Conservation (phyloP, 768 basidiomycete species). For the Favolaschia claudopus region DNA sequence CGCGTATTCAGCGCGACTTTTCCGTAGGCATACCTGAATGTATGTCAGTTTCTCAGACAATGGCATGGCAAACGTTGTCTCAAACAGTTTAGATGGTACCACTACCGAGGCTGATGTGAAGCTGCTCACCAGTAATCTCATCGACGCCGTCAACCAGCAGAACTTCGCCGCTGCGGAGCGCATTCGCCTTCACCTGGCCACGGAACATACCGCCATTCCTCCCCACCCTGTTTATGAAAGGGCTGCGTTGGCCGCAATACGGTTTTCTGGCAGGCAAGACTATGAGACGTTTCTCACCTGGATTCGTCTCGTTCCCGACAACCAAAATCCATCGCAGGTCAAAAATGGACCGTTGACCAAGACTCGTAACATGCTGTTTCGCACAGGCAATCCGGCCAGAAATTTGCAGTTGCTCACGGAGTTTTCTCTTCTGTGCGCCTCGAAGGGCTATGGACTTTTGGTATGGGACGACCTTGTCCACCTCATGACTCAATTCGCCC, state of each 20-base stretch:
- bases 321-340: constrained; percentile 1
- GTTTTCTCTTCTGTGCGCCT: constrained; percentile 23
- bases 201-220: constrained; percentile 2
- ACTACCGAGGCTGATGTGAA: no score
- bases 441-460: constrained; percentile 19
- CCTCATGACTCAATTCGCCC: constrained; percentile 13
- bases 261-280: background rate
- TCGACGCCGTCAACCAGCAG: constrained; percentile 8
- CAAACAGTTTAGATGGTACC: background rate
- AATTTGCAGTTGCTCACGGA: constrained; percentile 10
- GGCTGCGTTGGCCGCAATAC: constrained; percentile 20
- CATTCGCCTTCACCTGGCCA: constrained; percentile 6
- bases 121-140: constrained; percentile 5
- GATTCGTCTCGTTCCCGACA: constrained; percentile 25
- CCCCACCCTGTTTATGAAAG: constrained; percentile 19
- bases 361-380: constrained; percentile 23
- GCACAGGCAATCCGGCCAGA: constrained; percentile 18
- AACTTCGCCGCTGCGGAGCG: constrained; percentile 16
- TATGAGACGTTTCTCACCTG: constrained; percentile 15
- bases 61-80: background rate
- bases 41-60: no score
- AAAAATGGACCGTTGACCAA: constrained; percentile 18
- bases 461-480: constrained; percentile 21
- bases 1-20: no score
- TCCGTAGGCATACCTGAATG: no score